Base-by-base conservation (phyloP, 73 alveolate species). In the Durusdinium trenchii region DNA sequence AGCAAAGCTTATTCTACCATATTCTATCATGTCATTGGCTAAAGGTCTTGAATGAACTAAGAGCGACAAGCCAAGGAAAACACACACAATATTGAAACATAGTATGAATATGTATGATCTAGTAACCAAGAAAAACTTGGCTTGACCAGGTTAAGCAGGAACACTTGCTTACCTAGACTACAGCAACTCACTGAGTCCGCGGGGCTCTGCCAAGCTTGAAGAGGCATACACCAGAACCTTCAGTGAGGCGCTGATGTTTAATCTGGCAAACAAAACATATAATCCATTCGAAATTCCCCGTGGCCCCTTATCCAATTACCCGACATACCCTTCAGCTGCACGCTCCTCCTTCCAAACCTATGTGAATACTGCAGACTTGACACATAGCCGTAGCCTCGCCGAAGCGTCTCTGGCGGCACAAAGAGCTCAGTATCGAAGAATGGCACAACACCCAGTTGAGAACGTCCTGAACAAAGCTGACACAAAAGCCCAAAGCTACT, bases 161-260 rank as follows among this genome's bases (percentile, higher is more conserved):
- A 60, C 3, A 60, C 30, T 60, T 57, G 69, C 23, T 60, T 60
- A 23, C 3, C 73, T 32, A 60, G n/a, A n/a, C n/a, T n/a, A n/a
- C n/a, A n/a, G n/a, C n/a, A n/a, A 35, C 50, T 23, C 30, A 3
- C 38, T 69, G 50, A 51, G 45, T 1, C 95, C 87, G 38, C 47
- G 87, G 5, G 40, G 75, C 98, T 91, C 98, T 1, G 69, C 98
- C 36, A 91, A 50, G 30, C 46, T 76, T 6, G 98, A 91, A 23
- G 98, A 67, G 9, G 98, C 98, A 71, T 91, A 91, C 89, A 91
- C 67, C 98, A 91, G 46, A 10, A 91, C 98, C 98, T 91, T 6
- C 62, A 7, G 28, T 54, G 28, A 54, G 76, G 62, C 87, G 32
- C 69, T 12, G 69, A 23, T 57, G 32, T 57, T 57, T 57, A n/a